Base-by-base conservation (phyloP, 2,329 filamentous ascomycete species). In the Ascochyta rabiei region DNA sequence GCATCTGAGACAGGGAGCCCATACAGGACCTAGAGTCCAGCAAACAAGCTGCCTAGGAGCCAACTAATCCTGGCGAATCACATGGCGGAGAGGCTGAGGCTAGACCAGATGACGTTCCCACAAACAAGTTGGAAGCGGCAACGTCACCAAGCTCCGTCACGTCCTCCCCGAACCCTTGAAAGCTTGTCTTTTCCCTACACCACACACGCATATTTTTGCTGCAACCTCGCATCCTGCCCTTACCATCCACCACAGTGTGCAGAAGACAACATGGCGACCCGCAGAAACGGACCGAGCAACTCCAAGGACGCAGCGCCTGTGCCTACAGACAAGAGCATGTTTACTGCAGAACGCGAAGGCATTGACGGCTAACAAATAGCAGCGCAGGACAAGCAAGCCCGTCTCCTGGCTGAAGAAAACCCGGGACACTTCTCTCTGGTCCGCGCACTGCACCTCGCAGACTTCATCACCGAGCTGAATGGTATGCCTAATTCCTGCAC, bases 401-500 rank as follows among this genome's bases (percentile, higher is more conserved):
- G 84, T 62, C 83, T 93, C 39, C 82, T 93, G 38, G 86, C 85
- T 50, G 81, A 85, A 60, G 84, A 91, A 60, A 83, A 83, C 7
- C 47, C 53, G 13, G 88, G 89, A 34, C 90, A 93, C 79, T 93
- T 93, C 76, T 81, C 80, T 37, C 76, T 84, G 61, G 65, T 83
- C 48, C 79, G 77, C 62, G 81, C 80, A 50, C 83, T 95, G 74
- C 87, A 96, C 75, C 82, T 96, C 71, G 87, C 93, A 61, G 86
- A 96, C 77, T 81, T 92, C 67, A 91, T 96, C 77, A 93, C 91
- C 26, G 86, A 93, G 76, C 76, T 93, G 75, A 90, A 96, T 75
- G 84, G 91, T 78, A 73, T 37, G 59, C 21, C 26, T 33, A 39
- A 42, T n/a, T 30, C 38, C 44, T 41, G 37, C 19, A 16, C 26